Evolutionary conservation across 257 asterid species (phyloP), one percentile per base, ranked within the genome.

Genomic region (Nicotiana obtusifolia): DNA sequence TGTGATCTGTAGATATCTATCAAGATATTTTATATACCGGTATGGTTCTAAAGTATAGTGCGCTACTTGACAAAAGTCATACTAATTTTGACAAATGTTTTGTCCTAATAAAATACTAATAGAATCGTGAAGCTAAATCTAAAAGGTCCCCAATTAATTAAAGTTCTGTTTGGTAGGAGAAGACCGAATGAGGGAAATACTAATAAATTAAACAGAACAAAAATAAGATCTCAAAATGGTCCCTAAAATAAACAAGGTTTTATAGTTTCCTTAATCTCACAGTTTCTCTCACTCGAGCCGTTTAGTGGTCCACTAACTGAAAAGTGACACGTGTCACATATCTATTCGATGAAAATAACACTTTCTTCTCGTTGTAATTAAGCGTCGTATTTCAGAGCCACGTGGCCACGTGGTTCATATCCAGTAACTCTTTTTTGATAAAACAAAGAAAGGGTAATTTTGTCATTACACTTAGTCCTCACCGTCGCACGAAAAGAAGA

Each of bases 321-420:
- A 16, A 26, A 17, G 1, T 15, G 0, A 75, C 10, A 75, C 64
- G 80, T 49, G 44, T 10, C 64, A 16, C 2, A 15, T 4, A 75
- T 2, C 44, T 4, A 49, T 75, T 49, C 64, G 80, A 8, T 75
- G 2, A 75, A 73, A 49, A 60, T 60, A 16, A 60, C 66, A 60
- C 31, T 60, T 41, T 60, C 64, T 5, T 57, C 64, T 57, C 5
- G 64, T 57, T 57, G 8, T 41, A 19, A 73, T 71, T 24, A 49
- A 73, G 41, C 24, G 7, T 73, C 11, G 10, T 71, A 22, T 71
- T 41, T 71, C 83, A 20, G 76, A 82, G 86, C 87, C 88, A 87
- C 91, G 91, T 88, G 88, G 87, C 80, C 92, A 91, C 90, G 91
- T 89, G 76, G 77, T 67, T 16, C 24, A 53, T 84, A 78, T 85